A percentile compares a stretch with the other conserved stretches of the same genome.
Evolutionary conservation across 2,329 filamentous ascomycete genomes (phyloP).

Genomic region (Trichoderma gracile): DNA sequence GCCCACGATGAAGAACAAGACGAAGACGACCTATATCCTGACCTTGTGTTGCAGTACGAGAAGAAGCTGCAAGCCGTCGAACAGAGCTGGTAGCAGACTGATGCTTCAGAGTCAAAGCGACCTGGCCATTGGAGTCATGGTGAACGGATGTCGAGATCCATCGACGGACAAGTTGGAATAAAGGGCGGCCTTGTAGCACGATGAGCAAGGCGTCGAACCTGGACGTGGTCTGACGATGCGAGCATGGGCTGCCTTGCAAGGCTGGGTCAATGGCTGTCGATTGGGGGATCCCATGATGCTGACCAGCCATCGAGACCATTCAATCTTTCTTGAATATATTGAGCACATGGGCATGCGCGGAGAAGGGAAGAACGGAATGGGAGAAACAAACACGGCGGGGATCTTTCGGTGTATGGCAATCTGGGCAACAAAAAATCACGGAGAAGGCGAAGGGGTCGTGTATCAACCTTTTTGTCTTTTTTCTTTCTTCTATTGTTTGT

Average conservation of each 20-base stretch:
- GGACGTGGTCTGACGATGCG: background rate
- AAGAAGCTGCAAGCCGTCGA: background rate
- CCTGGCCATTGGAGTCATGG: background rate
- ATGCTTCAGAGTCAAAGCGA: background rate
- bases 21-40: background rate
- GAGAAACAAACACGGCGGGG: constrained; percentile 9
- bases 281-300: background rate
- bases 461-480: background rate
- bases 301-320: background rate
- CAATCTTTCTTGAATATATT: background rate
- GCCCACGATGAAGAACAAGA: background rate
- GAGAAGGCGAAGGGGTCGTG: background rate
- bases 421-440: constrained; percentile 11
- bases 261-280: background rate
- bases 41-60: background rate
- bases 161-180: background rate
- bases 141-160: background rate
- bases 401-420: constrained; percentile 17
- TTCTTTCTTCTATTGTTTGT: background rate
- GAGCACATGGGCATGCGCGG: background rate
- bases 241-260: background rate
- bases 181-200: background rate
- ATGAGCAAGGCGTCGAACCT: background rate
- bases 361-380: background rate
- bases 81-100: background rate